These are phyloP conservation scores for Ochetophila trinervis DNA, from an alignment of 306 rosid genomes.

Conservation along the genomic window DNA sequence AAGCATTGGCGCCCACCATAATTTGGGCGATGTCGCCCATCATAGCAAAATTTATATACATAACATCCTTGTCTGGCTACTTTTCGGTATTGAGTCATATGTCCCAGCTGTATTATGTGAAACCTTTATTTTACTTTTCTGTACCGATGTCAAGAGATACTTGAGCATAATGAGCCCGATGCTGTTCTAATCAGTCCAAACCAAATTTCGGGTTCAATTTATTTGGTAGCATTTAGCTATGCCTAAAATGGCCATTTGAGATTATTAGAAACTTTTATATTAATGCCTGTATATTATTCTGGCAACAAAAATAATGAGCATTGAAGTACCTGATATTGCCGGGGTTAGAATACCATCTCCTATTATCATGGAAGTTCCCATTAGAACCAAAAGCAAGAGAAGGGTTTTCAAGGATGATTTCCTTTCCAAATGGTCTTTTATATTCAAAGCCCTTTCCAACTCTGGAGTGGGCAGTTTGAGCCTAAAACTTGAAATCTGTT, in stretches of 20 bases:
- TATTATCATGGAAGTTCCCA: conserved; percentile 95
- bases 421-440: conserved; percentile 78
- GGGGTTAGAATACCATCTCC: conserved; percentile 98
- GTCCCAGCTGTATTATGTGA: too few species aligned
- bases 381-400: conserved; percentile 74
- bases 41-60: too few species aligned
- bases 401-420: conserved; percentile 49
- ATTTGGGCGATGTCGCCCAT: too few species aligned
- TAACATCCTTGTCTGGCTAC: too few species aligned
- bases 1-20: too few species aligned
- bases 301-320: neutral
- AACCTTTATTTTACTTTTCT: too few species aligned
- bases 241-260: neutral
- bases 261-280: neutral
- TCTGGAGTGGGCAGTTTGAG: conserved; percentile 93
- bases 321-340: conserved; percentile 78
- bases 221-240: neutral
- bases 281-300: neutral
- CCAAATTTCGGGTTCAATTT: neutral
- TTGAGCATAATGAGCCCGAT: neutral
- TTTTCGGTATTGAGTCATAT: too few species aligned
- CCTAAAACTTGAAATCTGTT: conserved; percentile 78
- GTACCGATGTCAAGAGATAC: too few species aligned
- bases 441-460: conserved; percentile 76
- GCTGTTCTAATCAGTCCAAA: neutral